A percentile compares a stretch with the other conserved stretches of the same genome.
phyloP scores from a whole-genome alignment of 257 asterid genomes.

The Solanum tarapatanum region DNA sequence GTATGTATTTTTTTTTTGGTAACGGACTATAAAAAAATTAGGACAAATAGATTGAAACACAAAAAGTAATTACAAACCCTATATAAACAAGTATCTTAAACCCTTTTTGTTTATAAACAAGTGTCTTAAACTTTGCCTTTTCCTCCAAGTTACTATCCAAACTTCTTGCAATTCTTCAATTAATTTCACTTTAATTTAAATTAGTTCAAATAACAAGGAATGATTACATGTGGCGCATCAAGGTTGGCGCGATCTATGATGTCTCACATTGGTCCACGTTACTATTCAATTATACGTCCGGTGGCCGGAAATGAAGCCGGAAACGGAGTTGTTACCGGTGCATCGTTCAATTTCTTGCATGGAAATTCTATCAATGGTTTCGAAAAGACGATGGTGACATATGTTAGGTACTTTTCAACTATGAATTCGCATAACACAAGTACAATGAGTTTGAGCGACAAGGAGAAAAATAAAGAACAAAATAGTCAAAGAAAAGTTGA shows the following conservation, averaged over 20 bases:
- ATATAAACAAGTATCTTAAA: neutral
- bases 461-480: constrained; percentile 9
- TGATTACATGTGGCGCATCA: constrained; percentile 43
- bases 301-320: neutral
- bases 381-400: neutral
- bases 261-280: constrained; percentile 23
- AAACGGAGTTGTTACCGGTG: neutral
- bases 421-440: constrained; percentile 17
- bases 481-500: neutral
- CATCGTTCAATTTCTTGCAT: neutral
- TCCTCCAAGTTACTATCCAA: constrained; percentile 14
- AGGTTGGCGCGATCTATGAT: constrained; percentile 22
- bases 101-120: neutral
- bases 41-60: too few relatives aligned
- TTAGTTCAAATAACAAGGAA: constrained; percentile 3
- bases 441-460: constrained; percentile 32
- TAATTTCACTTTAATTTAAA: neutral
- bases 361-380: constrained; percentile 2
- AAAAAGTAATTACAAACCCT: neutral
- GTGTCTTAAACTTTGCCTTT: neutral
- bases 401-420: constrained; percentile 12
- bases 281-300: constrained; percentile 19
- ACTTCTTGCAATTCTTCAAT: constrained; percentile 8
- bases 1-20: too few relatives aligned
- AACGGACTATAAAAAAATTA: too few relatives aligned